Conservation (phyloP, 1,284 basidiomycete species). For the Pseudozyma hubeiensis region DNA sequence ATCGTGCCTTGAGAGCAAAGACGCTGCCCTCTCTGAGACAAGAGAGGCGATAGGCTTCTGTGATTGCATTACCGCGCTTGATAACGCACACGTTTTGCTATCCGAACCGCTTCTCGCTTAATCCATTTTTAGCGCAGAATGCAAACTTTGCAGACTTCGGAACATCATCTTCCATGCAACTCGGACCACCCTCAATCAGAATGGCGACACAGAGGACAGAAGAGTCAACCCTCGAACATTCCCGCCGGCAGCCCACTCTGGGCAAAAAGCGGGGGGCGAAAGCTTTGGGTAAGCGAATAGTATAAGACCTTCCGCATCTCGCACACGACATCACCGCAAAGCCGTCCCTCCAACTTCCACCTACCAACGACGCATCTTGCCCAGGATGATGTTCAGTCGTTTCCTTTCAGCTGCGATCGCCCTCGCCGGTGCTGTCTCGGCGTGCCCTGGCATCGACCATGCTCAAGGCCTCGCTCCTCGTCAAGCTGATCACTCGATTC, state of each 20-base stretch:
- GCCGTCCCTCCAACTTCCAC: not conserved
- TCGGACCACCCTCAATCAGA: not conserved
- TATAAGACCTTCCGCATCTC: not conserved
- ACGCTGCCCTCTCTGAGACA: too few relatives aligned
- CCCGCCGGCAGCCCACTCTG: not conserved
- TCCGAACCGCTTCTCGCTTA: conserved; percentile 25
- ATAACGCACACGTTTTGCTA: conserved; percentile 4
- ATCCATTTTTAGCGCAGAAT: not conserved
- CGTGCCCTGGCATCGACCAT: conserved; percentile 38
- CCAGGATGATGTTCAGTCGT: conserved; percentile 16
- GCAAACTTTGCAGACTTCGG: conserved; percentile 11
- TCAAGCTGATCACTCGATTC: conserved; percentile 8
- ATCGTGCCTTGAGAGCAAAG: too few relatives aligned
- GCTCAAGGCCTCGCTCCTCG: conserved; percentile 38
- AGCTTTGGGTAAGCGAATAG: not conserved
- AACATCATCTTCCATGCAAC: conserved; percentile 15
- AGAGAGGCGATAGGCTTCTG: too few relatives aligned
- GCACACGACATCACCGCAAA: conserved; percentile 23
- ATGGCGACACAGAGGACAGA: not conserved
- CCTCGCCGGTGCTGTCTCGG: conserved; percentile 12
- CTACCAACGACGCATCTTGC: not conserved
- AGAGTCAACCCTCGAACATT: not conserved
- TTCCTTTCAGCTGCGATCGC: conserved; percentile 10
- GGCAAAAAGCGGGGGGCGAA: not conserved
- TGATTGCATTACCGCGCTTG: too few relatives aligned